These are phyloP conservation scores for Trypanosoma mega DNA, from an alignment of 208 protist species.

Conservation along the genomic window DNA sequence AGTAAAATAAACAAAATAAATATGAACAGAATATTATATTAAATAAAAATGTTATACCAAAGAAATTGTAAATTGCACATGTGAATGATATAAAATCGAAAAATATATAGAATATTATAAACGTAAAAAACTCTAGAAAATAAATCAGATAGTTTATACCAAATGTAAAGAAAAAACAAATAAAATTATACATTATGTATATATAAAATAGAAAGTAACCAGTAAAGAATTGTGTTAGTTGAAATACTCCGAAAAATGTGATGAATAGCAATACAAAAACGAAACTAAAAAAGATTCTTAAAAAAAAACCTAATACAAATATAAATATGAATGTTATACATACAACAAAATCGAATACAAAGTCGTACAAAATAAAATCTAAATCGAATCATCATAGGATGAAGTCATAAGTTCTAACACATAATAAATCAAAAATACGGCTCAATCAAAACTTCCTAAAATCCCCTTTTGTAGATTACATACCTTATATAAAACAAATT, in stretches of 20 bases:
- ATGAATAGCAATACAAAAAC: slow-evolving; percentile 88
- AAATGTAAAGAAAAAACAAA: slow-evolving; percentile 88
- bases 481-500: slow-evolving; percentile 90
- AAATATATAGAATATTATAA: slow-evolving; percentile 70
- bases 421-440: slow-evolving; percentile 91
- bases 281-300: slow-evolving; percentile 89
- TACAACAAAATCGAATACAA: slow-evolving; percentile 90
- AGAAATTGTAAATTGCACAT: slow-evolving; percentile 43
- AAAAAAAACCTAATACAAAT: slow-evolving; percentile 88
- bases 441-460: slow-evolving; percentile 82
- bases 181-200: slow-evolving; percentile 87
- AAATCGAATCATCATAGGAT: slow-evolving; percentile 90
- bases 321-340: slow-evolving; percentile 90
- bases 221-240: slow-evolving; percentile 48
- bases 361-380: slow-evolving; percentile 91
- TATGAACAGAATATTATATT: slow-evolving; percentile 80
- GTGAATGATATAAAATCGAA: slow-evolving; percentile 84
- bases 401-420: slow-evolving; percentile 91
- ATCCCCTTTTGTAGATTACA: slow-evolving; percentile 84
- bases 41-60: slow-evolving; percentile 54
- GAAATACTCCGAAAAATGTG: slow-evolving; percentile 73
- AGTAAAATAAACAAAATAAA: slow-evolving; percentile 91
- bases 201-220: slow-evolving; percentile 84
- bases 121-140: slow-evolving; percentile 82
- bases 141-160: slow-evolving; percentile 78